Evolutionary conservation across 2,329 filamentous ascomycete genomes (phyloP).

Genomic region (Alternaria arborescens): DNA sequence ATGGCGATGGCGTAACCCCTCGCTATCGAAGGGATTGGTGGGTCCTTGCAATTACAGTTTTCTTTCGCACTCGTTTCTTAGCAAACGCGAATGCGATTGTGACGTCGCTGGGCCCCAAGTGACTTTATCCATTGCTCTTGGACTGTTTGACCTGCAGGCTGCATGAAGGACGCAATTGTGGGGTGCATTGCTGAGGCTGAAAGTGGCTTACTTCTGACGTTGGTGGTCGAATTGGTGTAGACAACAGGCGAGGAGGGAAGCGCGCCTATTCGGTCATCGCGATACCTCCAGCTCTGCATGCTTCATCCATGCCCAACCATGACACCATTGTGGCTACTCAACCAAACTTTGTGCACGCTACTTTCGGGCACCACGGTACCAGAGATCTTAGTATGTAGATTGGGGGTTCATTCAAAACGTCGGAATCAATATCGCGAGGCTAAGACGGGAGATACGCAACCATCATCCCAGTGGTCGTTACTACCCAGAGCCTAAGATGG

Average conservation of each 20-base stretch:
- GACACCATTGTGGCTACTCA: background rate
- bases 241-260: slow-evolving; percentile 7
- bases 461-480: slow-evolving; percentile 6
- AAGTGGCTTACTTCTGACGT: slow-evolving; percentile 11
- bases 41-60: slow-evolving; percentile 1
- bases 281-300: slow-evolving; percentile 2
- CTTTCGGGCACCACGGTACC: background rate
- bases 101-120: background rate
- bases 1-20: slow-evolving; percentile 1
- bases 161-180: slow-evolving; percentile 8
- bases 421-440: slow-evolving; percentile 26
- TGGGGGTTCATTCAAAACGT: slow-evolving; percentile 8
- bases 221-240: slow-evolving; percentile 7
- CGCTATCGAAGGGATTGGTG: background rate
- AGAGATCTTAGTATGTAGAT: slow-evolving; percentile 1
- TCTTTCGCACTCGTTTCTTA: background rate
- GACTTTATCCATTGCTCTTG: background rate
- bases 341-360: slow-evolving; percentile 1
- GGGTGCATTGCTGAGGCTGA: slow-evolving; percentile 10
- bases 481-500: slow-evolving; percentile 20
- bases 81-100: background rate
- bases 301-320: background rate
- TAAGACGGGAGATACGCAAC: slow-evolving; percentile 9
- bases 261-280: slow-evolving; percentile 5
- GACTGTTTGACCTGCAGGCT: background rate